Percentiles rank a stretch among this genome's conserved stretches.
Conservation (phyloP, 768 basidiomycete genomes). For the Gyrodon lividus region DNA sequence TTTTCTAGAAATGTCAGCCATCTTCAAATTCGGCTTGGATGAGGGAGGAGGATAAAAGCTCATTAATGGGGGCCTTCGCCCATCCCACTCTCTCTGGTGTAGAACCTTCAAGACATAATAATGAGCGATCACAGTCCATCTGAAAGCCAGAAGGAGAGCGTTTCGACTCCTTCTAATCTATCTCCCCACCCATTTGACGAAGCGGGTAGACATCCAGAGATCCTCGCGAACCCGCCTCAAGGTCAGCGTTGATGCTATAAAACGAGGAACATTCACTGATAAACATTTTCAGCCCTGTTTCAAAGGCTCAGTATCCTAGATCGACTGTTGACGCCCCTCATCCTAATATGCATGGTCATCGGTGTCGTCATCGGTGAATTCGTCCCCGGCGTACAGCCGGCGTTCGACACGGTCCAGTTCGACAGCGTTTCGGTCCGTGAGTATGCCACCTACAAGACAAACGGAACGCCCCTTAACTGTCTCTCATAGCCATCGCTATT, state of each 20-base stretch:
- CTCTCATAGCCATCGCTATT: conserved; percentile 64
- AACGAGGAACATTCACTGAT: background rate
- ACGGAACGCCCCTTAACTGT: background rate
- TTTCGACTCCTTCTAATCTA: background rate
- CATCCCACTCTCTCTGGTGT: background rate
- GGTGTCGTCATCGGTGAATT: conserved; percentile 76
- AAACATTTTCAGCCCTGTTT: conserved; percentile 32
- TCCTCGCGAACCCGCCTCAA: background rate
- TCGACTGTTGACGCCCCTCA: conserved; percentile 60
- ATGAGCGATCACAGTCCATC: background rate
- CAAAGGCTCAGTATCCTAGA: conserved; percentile 51
- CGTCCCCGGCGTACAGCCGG: conserved; percentile 54
- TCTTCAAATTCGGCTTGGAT: background rate
- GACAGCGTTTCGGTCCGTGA: conserved; percentile 75
- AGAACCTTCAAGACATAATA: background rate
- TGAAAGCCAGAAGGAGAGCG: background rate
- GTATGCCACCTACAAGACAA: conserved; percentile 27
- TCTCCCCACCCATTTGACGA: background rate
- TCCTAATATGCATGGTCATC: conserved; percentile 71
- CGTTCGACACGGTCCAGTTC: conserved; percentile 63
- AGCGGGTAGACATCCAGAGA: background rate
- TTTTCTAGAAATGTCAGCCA: too few relatives aligned
- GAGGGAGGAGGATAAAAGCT: background rate
- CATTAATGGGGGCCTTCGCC: background rate
- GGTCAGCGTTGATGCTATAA: background rate